A percentile compares a stretch with the other conserved stretches of the same genome.
phyloP scores from a whole-genome alignment of 179 eudicot genomes.

The Beta lomatogona region DNA sequence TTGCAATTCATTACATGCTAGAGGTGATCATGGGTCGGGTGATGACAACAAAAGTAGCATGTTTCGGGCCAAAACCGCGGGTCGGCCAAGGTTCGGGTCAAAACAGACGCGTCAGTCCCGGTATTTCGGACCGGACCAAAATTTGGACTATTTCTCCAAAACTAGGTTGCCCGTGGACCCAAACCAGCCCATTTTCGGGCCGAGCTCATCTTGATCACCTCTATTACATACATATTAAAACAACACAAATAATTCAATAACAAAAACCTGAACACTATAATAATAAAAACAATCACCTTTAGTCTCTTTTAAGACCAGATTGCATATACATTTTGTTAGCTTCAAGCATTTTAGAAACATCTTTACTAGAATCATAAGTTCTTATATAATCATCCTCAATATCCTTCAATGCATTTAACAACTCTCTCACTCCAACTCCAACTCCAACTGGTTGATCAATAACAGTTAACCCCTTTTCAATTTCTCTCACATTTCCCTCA shows the following conservation, averaged over 20 bases:
- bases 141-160: too few species aligned
- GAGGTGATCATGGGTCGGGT: too few species aligned
- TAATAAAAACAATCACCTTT: conserved; percentile 53
- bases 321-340: conserved; percentile 76
- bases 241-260: not conserved
- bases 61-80: too few species aligned
- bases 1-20: too few species aligned
- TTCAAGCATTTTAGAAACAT: conserved; percentile 85
- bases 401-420: conserved; percentile 85
- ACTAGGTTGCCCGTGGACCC: too few species aligned
- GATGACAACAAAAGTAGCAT: too few species aligned
- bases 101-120: too few species aligned
- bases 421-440: conserved; percentile 63
- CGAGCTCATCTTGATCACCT: too few species aligned
- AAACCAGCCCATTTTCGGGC: too few species aligned
- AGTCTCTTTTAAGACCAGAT: conserved; percentile 72
- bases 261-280: not conserved
- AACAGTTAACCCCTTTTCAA: conserved; percentile 54
- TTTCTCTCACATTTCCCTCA: conserved; percentile 36
- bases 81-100: too few species aligned
- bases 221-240: not conserved
- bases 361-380: conserved; percentile 79
- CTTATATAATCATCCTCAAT: conserved; percentile 80
- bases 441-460: conserved; percentile 59
- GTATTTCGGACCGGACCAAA: too few species aligned